Conservation (phyloP, 2,329 filamentous ascomycete species). For the Juglanconis sp. region DNA sequence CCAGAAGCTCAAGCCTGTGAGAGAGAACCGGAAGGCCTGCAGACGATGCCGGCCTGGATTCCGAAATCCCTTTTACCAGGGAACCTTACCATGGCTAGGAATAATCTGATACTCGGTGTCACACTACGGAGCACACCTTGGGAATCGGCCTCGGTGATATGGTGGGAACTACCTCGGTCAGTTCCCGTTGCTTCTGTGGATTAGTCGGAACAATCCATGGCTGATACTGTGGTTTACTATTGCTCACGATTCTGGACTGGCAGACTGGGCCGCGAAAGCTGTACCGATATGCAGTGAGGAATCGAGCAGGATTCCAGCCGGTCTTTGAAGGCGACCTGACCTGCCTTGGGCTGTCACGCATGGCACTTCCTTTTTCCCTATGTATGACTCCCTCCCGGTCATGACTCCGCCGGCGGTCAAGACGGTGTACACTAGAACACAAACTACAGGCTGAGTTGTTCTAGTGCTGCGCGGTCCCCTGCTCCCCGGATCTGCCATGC, state of each 20-base stretch:
- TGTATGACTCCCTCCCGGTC: background rate
- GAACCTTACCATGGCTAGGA: background rate
- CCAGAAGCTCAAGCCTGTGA: too few relatives aligned
- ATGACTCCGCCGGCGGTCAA: background rate
- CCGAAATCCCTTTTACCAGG: background rate
- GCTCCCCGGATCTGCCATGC: slow-evolving; percentile 6
- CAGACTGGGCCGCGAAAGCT: too few relatives aligned
- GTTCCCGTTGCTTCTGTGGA: background rate
- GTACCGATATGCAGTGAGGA: too few relatives aligned
- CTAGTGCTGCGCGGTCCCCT: background rate
- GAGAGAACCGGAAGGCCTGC: background rate
- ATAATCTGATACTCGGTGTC: background rate
- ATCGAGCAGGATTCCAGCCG: too few relatives aligned
- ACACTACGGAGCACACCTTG: background rate
- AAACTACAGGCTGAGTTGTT: slow-evolving; percentile 1
- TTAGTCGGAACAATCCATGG: background rate
- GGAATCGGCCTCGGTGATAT: too few relatives aligned
- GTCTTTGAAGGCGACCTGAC: too few relatives aligned
- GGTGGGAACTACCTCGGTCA: too few relatives aligned
- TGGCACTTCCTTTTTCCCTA: background rate
- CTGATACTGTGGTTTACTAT: background rate
- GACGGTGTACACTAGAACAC: slow-evolving; percentile 12
- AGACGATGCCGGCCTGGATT: background rate
- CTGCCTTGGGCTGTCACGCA: too few relatives aligned
- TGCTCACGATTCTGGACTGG: background rate